These are phyloP conservation scores for Globisporangium alternatum DNA, from an alignment of 352 stramenopile genomes.

Conservation along the genomic window DNA sequence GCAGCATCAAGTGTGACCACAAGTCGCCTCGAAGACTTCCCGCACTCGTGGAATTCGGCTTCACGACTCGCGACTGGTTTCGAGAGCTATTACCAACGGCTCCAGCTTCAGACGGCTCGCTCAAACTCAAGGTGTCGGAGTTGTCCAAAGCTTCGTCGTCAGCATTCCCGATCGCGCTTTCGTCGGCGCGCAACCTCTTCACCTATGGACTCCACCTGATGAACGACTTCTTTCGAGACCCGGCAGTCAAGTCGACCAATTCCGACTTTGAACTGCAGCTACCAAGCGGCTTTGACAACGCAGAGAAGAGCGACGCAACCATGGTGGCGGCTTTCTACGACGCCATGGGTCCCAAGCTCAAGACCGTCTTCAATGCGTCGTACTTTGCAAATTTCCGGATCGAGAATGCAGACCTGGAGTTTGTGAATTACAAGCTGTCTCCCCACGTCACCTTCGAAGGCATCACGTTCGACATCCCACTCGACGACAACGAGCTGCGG, in stretches of 20 bases:
- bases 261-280: conserved; percentile 28
- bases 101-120: conserved; percentile 12
- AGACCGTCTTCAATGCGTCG: conserved; percentile 17
- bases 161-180: conserved; percentile 30
- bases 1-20: conserved; percentile 8
- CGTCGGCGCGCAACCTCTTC: conserved; percentile 27
- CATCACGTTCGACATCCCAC: conserved; percentile 43
- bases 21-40: conserved; percentile 44
- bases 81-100: conserved; percentile 28
- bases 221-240: conserved; percentile 44
- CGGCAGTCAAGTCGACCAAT: conserved; percentile 21
- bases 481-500: conserved; percentile 32
- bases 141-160: conserved; percentile 10
- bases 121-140: conserved; percentile 19
- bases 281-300: conserved; percentile 11
- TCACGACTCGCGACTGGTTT: conserved; percentile 49
- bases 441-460: conserved; percentile 34
- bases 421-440: conserved; percentile 27
- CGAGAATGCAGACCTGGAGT: conserved; percentile 28
- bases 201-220: conserved; percentile 28
- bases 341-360: conserved; percentile 27
- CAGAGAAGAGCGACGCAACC: conserved; percentile 16
- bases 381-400: conserved; percentile 33
- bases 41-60: conserved; percentile 46
- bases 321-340: conserved; percentile 25